Base-by-base conservation (phyloP, 176 grass and related monocot genomes). In the Ananas comosus region DNA sequence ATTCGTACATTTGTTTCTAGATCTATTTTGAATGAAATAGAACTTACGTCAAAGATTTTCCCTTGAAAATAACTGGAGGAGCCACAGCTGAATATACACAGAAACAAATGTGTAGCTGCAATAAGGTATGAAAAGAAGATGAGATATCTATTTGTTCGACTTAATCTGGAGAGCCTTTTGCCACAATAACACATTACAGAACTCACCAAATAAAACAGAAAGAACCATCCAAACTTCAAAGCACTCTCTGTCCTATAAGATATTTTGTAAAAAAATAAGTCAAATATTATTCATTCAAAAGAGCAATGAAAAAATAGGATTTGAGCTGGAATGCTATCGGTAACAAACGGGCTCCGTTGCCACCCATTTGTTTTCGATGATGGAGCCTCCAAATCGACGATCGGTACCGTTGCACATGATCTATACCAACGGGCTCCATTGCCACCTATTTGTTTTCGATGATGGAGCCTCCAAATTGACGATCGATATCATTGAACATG, bases 41-140 rank as follows among this genome's bases (percentile, higher is more conserved):
- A 27, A 91, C 94, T 93, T 93, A 99, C 94, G 87, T 80, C 67
- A 99, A 72, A 68, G 94, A 99, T 84, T 99, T 99, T 69, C 94
- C 94, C 81, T 99, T 99, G 89, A 99, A 99, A 80, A 91, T 80
- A 70, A 99, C 83, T 70, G 94, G 85, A 51, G 94, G 94, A 77
- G 90, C 87, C 13, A 99, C 84, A 71, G 94, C 90, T 70, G 94
- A 84, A 86, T 81, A 93, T 75, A 99, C 51, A 25, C 90, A 92
- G 80, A 99, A 93, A 18, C 72, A 21, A 66, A 99, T 93, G 82
- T 99, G 94, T 78, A 99, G 12, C 94, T 99, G 83, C 54, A 84
- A 59, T 33, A 72, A 64, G 72, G 51, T 18, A 61, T 18, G 17
- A 61, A 61, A 22, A 61, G 17, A 9, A 61, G n/a, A n/a, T 61